Evolutionary conservation across 768 basidiomycete species (phyloP), one percentile per base, ranked within the genome.

Genomic region (Auriscalpium microsporum): DNA sequence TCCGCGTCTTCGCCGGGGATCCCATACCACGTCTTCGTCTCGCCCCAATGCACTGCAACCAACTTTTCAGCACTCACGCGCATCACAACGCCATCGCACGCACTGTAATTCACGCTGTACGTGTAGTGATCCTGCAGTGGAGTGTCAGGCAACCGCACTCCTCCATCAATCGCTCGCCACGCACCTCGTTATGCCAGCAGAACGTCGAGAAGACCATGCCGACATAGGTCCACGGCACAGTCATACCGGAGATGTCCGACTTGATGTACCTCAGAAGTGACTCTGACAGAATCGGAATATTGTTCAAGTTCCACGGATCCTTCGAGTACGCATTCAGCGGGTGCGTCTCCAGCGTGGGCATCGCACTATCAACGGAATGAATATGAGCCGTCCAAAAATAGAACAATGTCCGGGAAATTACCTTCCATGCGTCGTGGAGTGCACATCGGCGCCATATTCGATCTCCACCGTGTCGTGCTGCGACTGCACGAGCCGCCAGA

Each of bases 21-120:
- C 50, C 94, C 94, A 70, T 99, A 99, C 96, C 96, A 99, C 0
- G 95, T 99, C 76, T 99, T 99, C 36, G 95, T 95, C 68, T 96
- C 95, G 33, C 96, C 96, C 91, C 93, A 97, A 68, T 97, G 94
- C 88, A 95, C 93, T 94, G 60, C 34, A 36, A 21, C 52, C 49
- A 55, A 55, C 5, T 37, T 46, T 3, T 61, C 13, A 61, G 54
- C 33, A 59, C 36, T 46, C 54, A 45, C 33, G 35, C 8, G 50
- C 44, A 42, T 28, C 28, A 21, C 28, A 4, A 37, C 44, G 38
- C 57, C 50, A 33, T 23, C 23, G 51, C 33, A 58, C 90, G 67
- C 71, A 93, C 91, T 90, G 72, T 83, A 94, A 69, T 94, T 93
- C 66, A 97, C 83, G 69, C 90, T 94, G 69, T 94, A 96, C 10